Percentiles rank a stretch among this genome's conserved stretches.
phyloP scores from a whole-genome alignment of 345 rosid genomes.

The Brassica nigra region DNA sequence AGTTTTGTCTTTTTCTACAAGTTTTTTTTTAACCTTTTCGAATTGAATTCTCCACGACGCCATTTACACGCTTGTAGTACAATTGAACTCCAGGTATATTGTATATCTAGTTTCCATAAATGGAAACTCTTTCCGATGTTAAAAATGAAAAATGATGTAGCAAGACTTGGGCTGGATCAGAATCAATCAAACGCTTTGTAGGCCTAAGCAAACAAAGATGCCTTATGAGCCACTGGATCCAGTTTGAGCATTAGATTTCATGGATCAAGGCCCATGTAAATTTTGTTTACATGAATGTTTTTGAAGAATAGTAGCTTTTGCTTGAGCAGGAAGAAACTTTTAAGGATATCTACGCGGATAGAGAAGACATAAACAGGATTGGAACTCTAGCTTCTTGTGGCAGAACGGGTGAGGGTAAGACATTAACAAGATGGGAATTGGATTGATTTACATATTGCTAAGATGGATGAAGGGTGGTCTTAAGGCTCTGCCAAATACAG shows the following conservation, averaged over 20 bases:
- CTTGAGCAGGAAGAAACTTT: slow-evolving; percentile 66
- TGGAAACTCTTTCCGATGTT: neutral
- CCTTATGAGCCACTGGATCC: neutral
- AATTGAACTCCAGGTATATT: neutral
- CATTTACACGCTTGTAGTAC: neutral
- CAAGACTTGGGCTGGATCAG: slow-evolving; percentile 2
- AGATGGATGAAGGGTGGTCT: slow-evolving; percentile 57
- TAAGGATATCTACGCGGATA: slow-evolving; percentile 21
- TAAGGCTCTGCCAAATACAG: slow-evolving; percentile 43
- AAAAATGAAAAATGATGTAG: neutral
- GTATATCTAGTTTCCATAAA: neutral
- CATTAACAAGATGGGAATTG: slow-evolving; percentile 49
- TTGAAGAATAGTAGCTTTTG: slow-evolving; percentile 1
- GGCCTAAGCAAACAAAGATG: neutral
- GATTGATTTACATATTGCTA: slow-evolving; percentile 49
- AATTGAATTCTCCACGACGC: neutral
- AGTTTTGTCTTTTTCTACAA: neutral
- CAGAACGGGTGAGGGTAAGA: slow-evolving; percentile 44
- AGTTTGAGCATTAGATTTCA: neutral
- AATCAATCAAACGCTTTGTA: neutral
- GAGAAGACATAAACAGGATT: slow-evolving; percentile 52
- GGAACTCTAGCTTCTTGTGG: slow-evolving; percentile 67
- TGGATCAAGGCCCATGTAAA: neutral
- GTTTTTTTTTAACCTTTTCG: neutral
- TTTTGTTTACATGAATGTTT: slow-evolving; percentile 24